Percentiles rank a stretch among this genome's conserved stretches.
phyloP scores from a whole-genome alignment of 352 stramenopile species.

The Phytophthora agathidicida region DNA sequence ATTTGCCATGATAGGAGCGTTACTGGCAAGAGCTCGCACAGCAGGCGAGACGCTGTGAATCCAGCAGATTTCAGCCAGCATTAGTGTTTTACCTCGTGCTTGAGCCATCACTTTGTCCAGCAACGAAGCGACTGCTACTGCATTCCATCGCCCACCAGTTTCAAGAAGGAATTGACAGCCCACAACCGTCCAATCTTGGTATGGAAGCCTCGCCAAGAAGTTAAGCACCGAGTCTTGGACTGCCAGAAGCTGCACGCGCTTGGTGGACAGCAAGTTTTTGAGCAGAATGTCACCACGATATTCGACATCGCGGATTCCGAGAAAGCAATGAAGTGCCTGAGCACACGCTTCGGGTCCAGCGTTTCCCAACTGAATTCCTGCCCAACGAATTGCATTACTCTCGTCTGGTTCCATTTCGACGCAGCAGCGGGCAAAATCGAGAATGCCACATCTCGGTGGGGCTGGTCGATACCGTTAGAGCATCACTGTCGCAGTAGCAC shows the following conservation, averaged over 20 bases:
- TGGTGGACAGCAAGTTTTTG: slow-evolving; percentile 26
- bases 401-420: slow-evolving; percentile 30
- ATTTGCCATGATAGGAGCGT: slow-evolving; percentile 31
- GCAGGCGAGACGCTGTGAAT: slow-evolving; percentile 31
- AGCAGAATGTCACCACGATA: slow-evolving; percentile 28
- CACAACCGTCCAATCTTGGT: slow-evolving; percentile 25
- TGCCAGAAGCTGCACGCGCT: slow-evolving; percentile 21
- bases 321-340: slow-evolving; percentile 23
- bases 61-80: slow-evolving; percentile 30
- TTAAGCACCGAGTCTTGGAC: slow-evolving; percentile 13
- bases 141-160: slow-evolving; percentile 22
- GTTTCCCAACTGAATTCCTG: slow-evolving; percentile 18
- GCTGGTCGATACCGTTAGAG: not conserved
- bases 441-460: slow-evolving; percentile 3
- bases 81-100: slow-evolving; percentile 15
- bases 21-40: slow-evolving; percentile 40
- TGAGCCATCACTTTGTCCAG: slow-evolving; percentile 32
- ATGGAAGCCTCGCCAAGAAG: slow-evolving; percentile 19
- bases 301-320: slow-evolving; percentile 26
- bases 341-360: slow-evolving; percentile 5
- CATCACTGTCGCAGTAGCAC: not conserved
- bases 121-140: slow-evolving; percentile 23
- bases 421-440: slow-evolving; percentile 7
- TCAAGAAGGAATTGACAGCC: slow-evolving; percentile 25
- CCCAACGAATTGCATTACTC: slow-evolving; percentile 16